These are phyloP conservation scores for Flammula alnicola DNA, from an alignment of 1,284 basidiomycete genomes.

Conservation along the genomic window DNA sequence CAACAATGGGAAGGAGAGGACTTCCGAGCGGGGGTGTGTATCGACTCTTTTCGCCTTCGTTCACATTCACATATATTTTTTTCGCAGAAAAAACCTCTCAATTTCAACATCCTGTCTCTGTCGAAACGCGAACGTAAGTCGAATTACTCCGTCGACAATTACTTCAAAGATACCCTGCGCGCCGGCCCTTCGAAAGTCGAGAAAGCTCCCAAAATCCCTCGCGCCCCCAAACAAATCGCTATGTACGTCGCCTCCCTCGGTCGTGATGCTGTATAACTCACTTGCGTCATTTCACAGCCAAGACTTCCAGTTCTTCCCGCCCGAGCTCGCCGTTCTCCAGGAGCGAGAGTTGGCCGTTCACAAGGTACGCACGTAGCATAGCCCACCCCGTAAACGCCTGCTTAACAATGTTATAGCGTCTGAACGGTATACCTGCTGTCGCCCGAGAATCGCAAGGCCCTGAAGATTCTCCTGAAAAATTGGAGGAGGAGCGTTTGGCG, in stretches of 20 bases:
- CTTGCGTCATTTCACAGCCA: constrained; percentile 54
- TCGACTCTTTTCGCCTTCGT: not conserved
- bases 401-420: constrained; percentile 33
- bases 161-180: constrained; percentile 93
- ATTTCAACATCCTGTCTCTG: constrained; percentile 86
- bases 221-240: constrained; percentile 89
- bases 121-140: constrained; percentile 96
- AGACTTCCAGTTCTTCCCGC: constrained; percentile 98
- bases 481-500: constrained; percentile 81
- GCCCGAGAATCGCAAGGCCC: constrained; percentile 70
- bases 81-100: constrained; percentile 61
- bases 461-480: constrained; percentile 81
- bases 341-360: constrained; percentile 87
- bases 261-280: not conserved
- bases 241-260: constrained; percentile 53
- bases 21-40: constrained; percentile 74
- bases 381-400: not conserved
- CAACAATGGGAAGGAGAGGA: constrained; percentile 98
- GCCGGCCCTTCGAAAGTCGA: constrained; percentile 80
- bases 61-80: constrained; percentile 1
- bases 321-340: constrained; percentile 82
- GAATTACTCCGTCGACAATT: constrained; percentile 94
- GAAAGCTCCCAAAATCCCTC: constrained; percentile 83
- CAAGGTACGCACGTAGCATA: constrained; percentile 50
- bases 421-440: constrained; percentile 79